Evolutionary conservation across 2,329 filamentous ascomycete genomes (phyloP), one percentile per base, ranked within the genome.

Genomic region (Eurotiales sp.): DNA sequence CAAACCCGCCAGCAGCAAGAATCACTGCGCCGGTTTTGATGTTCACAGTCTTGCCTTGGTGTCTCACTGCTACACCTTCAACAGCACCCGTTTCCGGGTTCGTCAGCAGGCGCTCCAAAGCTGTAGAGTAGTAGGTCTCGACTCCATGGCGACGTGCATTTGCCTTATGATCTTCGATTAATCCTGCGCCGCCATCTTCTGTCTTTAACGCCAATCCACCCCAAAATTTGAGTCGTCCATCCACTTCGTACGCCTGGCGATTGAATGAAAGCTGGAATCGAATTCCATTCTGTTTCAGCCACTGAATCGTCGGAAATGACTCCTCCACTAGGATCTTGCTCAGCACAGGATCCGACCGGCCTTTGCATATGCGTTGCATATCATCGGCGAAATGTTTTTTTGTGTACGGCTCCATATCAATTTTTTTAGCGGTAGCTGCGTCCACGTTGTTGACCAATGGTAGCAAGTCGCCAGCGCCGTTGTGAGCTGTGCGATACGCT

Each of bases 221-320:
- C 83, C 83, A 87, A 62, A 87, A 87, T 59, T 81, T 83, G 60
- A 76, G 76, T 25, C 77, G 70, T 1, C 79, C 81, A 46, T 80
- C 71, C n/a, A 85, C 75, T 51, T 82, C 72, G 61, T 84, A 87
- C 0, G 84, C 81, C 60, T 88, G 84, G 2, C 84, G 72, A 53
- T 85, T 81, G 64, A 86, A 86, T 2, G 76, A 79, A 3, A 87
- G 68, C 59, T 82, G 76, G 58, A 83, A 85, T 1, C 74, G 69
- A 2, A 84, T 67, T 0, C 82, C 82, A 36, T 80, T 73, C 42
- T 62, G 55, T 1, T 72, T 72, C 2, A 85, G 69, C 82, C 82
- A 85, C 58, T 78, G 75, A 7, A 83, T 65, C 0, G 78, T 66
- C 0, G 62, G 64, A 46, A 75, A 76, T 0, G 76, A 80, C 17